Evolutionary conservation across 495 filamentous ascomycete genomes (phyloP).

Genomic region (Gamarada debralockiae): DNA sequence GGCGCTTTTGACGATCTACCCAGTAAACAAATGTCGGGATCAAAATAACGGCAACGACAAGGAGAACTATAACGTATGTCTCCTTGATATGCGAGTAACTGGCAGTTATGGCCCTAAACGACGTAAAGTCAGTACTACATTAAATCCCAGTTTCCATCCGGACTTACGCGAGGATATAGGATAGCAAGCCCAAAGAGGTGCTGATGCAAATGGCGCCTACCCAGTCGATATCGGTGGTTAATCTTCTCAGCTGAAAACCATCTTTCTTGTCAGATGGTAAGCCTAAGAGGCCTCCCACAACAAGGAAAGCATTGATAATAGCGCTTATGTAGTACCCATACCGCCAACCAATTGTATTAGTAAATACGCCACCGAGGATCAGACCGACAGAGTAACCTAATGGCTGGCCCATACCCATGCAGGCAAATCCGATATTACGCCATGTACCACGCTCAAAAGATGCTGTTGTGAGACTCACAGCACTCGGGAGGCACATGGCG

Average conservation of each 20-base stretch:
- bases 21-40: slow-evolving; percentile 43
- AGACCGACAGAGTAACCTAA: slow-evolving; percentile 52
- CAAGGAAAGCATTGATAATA: slow-evolving; percentile 30
- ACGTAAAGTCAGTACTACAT: no score
- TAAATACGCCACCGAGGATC: slow-evolving; percentile 49
- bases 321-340: slow-evolving; percentile 46
- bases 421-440: slow-evolving; percentile 50
- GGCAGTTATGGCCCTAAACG: neutral
- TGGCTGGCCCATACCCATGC: slow-evolving; percentile 43
- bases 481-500: slow-evolving; percentile 46
- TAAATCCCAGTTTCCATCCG: no score
- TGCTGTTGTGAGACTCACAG: slow-evolving; percentile 42
- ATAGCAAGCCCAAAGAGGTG: slow-evolving; percentile 38
- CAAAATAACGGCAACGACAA: slow-evolving; percentile 33
- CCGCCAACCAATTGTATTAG: slow-evolving; percentile 43
- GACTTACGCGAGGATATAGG: slow-evolving; percentile 37
- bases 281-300: slow-evolving; percentile 30
- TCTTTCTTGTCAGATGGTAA: slow-evolving; percentile 27
- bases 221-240: slow-evolving; percentile 46
- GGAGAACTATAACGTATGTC: slow-evolving; percentile 35
- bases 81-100: slow-evolving; percentile 26
- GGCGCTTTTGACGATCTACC: slow-evolving; percentile 40
- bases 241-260: neutral
- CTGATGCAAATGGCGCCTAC: slow-evolving; percentile 40
- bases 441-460: slow-evolving; percentile 31